phyloP scores from a whole-genome alignment of 2,329 filamentous ascomycete genomes.

The Graphiopsis chlorocephala region DNA sequence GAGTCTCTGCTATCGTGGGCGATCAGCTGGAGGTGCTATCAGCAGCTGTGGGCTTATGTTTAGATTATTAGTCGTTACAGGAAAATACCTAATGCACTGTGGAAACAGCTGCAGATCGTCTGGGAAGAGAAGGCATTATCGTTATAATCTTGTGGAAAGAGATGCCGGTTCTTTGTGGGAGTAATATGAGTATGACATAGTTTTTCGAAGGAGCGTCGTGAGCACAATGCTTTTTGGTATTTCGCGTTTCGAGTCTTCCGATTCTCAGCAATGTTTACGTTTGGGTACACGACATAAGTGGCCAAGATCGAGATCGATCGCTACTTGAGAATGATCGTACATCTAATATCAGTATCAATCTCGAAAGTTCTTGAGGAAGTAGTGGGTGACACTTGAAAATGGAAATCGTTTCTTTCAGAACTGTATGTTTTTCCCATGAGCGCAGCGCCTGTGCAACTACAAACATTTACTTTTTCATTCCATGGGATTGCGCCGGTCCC shows the following conservation, averaged over 20 bases:
- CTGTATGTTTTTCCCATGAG: not conserved
- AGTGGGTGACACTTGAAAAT: not conserved
- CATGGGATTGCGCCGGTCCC: not conserved
- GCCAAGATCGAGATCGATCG: not conserved
- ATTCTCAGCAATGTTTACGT: not conserved
- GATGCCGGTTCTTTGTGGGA: not conserved
- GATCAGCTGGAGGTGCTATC: not conserved
- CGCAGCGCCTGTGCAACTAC: not conserved
- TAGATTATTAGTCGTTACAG: not conserved
- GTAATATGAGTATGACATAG: not conserved
- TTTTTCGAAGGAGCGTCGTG: not conserved
- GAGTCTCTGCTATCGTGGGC: not conserved
- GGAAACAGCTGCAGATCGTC: not conserved
- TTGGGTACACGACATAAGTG: not conserved
- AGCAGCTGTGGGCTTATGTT: not conserved
- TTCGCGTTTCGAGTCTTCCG: not conserved
- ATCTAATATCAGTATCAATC: not conserved
- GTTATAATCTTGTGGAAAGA: not conserved
- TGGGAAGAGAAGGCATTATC: not conserved
- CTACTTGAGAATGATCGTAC: not conserved
- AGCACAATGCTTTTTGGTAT: not conserved
- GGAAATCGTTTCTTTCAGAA: not conserved
- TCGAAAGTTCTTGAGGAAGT: not conserved
- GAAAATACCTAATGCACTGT: not conserved
- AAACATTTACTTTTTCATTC: not conserved